These are phyloP conservation scores for Globisporangium polare DNA, from an alignment of 352 stramenopile species.

Conservation along the genomic window DNA sequence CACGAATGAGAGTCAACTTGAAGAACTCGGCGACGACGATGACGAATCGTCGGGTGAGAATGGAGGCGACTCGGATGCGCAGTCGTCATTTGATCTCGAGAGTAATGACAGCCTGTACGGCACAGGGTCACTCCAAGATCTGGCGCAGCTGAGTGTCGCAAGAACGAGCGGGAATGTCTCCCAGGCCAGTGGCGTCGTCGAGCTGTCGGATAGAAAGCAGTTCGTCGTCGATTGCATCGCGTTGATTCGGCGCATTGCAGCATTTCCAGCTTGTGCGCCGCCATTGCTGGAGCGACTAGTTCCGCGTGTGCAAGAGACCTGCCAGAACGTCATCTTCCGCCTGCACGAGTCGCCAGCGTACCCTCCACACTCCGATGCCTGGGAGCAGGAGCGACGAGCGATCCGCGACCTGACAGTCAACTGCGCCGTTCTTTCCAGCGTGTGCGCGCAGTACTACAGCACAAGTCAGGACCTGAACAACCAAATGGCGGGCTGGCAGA, in stretches of 20 bases:
- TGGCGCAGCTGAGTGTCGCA: slow-evolving; percentile 57
- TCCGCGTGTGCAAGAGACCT: slow-evolving; percentile 38
- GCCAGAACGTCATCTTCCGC: slow-evolving; percentile 40
- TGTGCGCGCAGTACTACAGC: slow-evolving; percentile 59
- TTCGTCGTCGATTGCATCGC: slow-evolving; percentile 74
- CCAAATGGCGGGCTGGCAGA: slow-evolving; percentile 62
- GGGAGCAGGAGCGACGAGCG: slow-evolving; percentile 39
- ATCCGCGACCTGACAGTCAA: slow-evolving; percentile 62
- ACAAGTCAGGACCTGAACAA: slow-evolving; percentile 45
- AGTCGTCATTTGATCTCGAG: slow-evolving; percentile 33
- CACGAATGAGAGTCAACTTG: slow-evolving; percentile 59
- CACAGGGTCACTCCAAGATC: slow-evolving; percentile 61
- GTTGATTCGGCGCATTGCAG: slow-evolving; percentile 61
- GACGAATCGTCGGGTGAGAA: slow-evolving; percentile 20
- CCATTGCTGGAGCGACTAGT: slow-evolving; percentile 49
- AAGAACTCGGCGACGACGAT: slow-evolving; percentile 53
- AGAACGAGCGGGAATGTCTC: slow-evolving; percentile 29
- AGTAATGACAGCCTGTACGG: slow-evolving; percentile 30
- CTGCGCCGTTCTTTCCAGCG: slow-evolving; percentile 55
- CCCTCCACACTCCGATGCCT: slow-evolving; percentile 34
- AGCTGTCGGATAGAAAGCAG: slow-evolving; percentile 66
- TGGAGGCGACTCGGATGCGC: slow-evolving; percentile 32
- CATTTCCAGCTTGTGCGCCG: slow-evolving; percentile 48
- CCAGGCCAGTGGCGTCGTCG: slow-evolving; percentile 24
- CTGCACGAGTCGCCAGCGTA: slow-evolving; percentile 44